Percentiles rank a stretch among this genome's conserved stretches.
These are phyloP conservation scores for Pythium myriotylum DNA, from an alignment of 352 stramenopile species.

Conservation along the genomic window DNA sequence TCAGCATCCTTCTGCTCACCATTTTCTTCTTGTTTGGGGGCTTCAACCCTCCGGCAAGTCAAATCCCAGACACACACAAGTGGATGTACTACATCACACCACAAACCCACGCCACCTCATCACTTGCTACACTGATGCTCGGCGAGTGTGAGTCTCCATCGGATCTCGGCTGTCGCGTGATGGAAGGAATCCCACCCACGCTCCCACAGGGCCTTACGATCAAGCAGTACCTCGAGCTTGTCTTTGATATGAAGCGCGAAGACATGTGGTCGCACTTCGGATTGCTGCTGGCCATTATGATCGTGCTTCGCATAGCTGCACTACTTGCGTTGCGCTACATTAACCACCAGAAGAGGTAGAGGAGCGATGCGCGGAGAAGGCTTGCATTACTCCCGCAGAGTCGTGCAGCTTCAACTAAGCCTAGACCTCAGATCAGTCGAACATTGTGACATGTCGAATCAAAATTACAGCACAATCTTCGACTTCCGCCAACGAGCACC, in stretches of 20 bases:
- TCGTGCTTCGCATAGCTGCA: constrained; percentile 26
- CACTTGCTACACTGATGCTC: constrained; percentile 24
- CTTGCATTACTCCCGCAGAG: too few relatives aligned
- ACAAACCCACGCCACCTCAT: constrained; percentile 18
- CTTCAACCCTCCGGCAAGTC: constrained; percentile 32
- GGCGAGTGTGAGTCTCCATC: constrained; percentile 6
- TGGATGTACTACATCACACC: constrained; percentile 45
- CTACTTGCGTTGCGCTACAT: constrained; percentile 29
- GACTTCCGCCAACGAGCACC: too few relatives aligned
- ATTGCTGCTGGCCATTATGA: constrained; percentile 17
- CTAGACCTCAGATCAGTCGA: too few relatives aligned
- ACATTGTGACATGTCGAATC: too few relatives aligned
- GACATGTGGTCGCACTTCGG: constrained; percentile 13
- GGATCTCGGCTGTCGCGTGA: constrained; percentile 14
- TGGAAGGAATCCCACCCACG: constrained; percentile 2
- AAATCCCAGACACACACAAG: constrained; percentile 29
- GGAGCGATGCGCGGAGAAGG: too few relatives aligned
- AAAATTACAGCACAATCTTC: too few relatives aligned
- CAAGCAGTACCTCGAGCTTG: constrained; percentile 25
- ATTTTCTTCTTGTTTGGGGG: constrained; percentile 54
- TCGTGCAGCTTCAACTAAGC: too few relatives aligned
- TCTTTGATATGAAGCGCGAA: constrained; percentile 29
- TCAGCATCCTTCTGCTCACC: constrained; percentile 44
- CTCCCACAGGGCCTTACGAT: constrained; percentile 19
- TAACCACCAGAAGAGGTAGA: constrained; percentile 36